Evolutionary conservation across 2,329 filamentous ascomycete species (phyloP), one percentile per base, ranked within the genome.

Genomic region (Ophidiomyces ophidiicola): DNA sequence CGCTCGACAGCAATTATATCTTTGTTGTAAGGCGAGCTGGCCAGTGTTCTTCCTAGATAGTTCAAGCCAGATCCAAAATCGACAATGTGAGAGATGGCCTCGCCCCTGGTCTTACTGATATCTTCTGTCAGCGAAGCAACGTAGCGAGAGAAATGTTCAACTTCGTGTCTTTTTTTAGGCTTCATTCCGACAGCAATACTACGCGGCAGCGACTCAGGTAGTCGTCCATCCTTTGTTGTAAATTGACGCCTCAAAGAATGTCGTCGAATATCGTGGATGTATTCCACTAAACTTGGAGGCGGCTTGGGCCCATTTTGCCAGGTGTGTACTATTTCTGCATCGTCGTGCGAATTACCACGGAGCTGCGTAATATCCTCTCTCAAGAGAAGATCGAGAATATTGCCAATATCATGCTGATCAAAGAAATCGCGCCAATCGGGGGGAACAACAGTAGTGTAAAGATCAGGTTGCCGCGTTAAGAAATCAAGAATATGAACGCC

Each of bases 401-500:
- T 72, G 69, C 85, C 80, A 5, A 86, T 73, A 36, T 82, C 74
- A 53, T 76, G 74, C 12, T 70, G 61, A 24, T 80, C 63, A 48
- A 96, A 78, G 63, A 86, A 96, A 0, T 67, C 55, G 47, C 83
- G 76, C 90, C 90, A 98, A 59, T 86, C 78, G 44, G 71, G 57
- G 0, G 86, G 83, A 1, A 98, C 61, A 1, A 88, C 72, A 1
- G 72, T 69, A 37, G 80, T 74, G 57, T 94, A 98, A 0, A 94
- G 70, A 46, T 85, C 81, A 4, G 85, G 83, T 33, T 85, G 75
- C 29, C 76, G 75, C 2, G 86, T 94, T 63, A 94, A 85, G 62
- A 98, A 96, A 58, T 98, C 90, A 41, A 96, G 71, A 46, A 98
- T 87, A 56, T 98, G 90, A 1, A 96, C 83, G n/a, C 88, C 87